Base-by-base conservation (phyloP, 768 basidiomycete species). In the Glaciozyma antarctica region DNA sequence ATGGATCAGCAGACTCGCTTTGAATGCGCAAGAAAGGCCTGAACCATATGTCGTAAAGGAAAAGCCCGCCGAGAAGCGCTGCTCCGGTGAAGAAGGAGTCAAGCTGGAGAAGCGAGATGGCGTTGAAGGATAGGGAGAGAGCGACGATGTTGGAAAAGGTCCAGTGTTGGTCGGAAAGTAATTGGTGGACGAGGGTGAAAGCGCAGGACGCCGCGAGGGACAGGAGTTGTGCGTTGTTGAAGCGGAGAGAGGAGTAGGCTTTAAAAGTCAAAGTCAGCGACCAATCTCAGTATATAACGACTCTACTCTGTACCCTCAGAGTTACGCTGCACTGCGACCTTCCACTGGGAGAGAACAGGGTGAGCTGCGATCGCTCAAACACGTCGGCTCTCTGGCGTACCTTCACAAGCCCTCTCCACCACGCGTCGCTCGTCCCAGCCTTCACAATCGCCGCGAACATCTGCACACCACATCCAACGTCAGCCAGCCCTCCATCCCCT, bases 11-110 rank as follows among this genome's bases (percentile, higher is more conserved):
- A 38, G 12, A 28, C 19, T 24, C 48, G 67, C 55, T 17, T 1
- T 48, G 26, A 8, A 32, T 24, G 21, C 16, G 26, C 7, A 7
- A 24, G 10, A 24, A 53, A 32, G 32, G 49, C 9, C 60, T 70
- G 89, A 89, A 95, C 82, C 86, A 94, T 48, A 95, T 83, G 75
- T 98, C 94, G 75, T 98, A 98, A 49, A 95, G 54, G 78, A 97
- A 90, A 28, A 99, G 79, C 7, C 89, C 91, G 4, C 82, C 81
- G 8, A 99, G 80, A 5, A 97, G 81, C 28, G 47, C 17, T 15
- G 41, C 16, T 65, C 90, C 94, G 21, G 94, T 95, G 72, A 81
- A 77, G 81, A 97, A 94, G 13, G 88, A 88, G 76, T 98, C 94
- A 41, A 97, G 77, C 75, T 85, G 87, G 71, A 97, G 79, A 65